A percentile compares a stretch with the other conserved stretches of the same genome.
phyloP scores from a whole-genome alignment of 1,284 basidiomycete species.

The Pisolithus thermaeus region DNA sequence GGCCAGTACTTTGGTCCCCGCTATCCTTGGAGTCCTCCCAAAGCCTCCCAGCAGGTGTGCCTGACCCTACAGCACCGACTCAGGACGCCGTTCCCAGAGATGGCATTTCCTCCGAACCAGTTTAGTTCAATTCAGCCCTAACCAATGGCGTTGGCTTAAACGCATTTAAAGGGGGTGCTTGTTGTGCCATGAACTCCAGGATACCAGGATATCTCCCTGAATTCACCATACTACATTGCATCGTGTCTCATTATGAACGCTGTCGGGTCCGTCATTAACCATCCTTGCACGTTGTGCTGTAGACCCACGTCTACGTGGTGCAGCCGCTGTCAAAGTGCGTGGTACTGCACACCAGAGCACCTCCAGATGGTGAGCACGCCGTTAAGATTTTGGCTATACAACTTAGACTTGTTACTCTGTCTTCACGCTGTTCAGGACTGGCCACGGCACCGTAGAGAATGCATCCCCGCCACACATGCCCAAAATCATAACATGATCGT shows the following conservation, averaged over 20 bases:
- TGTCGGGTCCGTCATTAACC: constrained; percentile 47
- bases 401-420: constrained; percentile 9
- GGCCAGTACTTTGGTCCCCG: background rate
- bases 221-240: background rate
- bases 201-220: background rate
- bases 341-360: constrained; percentile 74
- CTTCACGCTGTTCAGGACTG: constrained; percentile 50
- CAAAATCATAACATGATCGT: constrained; percentile 61
- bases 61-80: constrained; percentile 4
- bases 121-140: background rate
- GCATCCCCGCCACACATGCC: constrained; percentile 43
- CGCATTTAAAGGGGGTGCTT: background rate
- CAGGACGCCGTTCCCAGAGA: background rate
- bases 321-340: constrained; percentile 67
- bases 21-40: background rate
- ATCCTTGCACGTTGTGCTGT: constrained; percentile 66
- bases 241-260: constrained; percentile 32
- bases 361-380: constrained; percentile 48
- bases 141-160: background rate
- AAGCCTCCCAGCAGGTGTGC: background rate
- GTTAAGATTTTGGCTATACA: constrained; percentile 8
- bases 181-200: background rate
- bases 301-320: constrained; percentile 75
- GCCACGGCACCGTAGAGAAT: constrained; percentile 66
- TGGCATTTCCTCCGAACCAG: background rate